Evolutionary conservation across 1,139 yeast genomes (phyloP).

Genomic region (Debaryomyces singareniensis): DNA sequence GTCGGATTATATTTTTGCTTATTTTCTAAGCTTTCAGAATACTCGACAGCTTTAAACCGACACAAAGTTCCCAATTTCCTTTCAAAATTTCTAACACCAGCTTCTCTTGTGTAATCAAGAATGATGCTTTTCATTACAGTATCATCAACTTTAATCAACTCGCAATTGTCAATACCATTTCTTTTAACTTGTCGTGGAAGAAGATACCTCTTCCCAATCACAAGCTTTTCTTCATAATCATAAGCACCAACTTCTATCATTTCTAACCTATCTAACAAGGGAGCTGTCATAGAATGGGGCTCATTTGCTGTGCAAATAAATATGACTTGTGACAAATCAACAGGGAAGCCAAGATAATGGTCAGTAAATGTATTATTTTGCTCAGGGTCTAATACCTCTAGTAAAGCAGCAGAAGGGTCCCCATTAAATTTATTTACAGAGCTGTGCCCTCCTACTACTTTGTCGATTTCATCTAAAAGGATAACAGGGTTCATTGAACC

Average conservation of each 20-base stretch:
- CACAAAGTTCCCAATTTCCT: conserved; percentile 68
- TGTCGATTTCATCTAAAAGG: conserved; percentile 83
- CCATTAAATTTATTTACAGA: conserved; percentile 57
- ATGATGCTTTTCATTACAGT: conserved; percentile 57
- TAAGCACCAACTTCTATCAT: conserved; percentile 77
- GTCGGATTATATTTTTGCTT: conserved; percentile 22
- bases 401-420: conserved; percentile 85
- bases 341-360: conserved; percentile 83
- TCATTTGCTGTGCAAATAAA: conserved; percentile 92
- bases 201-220: conserved; percentile 65
- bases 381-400: conserved; percentile 89
- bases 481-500: conserved; percentile 87
- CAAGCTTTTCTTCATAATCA: conserved; percentile 70
- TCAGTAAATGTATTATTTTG: conserved; percentile 77
- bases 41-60: conserved; percentile 78
- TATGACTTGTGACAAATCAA: conserved; percentile 76
- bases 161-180: conserved; percentile 55
- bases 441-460: conserved; percentile 57
- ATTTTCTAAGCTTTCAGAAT: conserved; percentile 34
- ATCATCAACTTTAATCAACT: conserved; percentile 33
- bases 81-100: conserved; percentile 82
- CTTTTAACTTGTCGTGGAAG: conserved; percentile 73
- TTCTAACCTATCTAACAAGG: conserved; percentile 83
- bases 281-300: conserved; percentile 66
- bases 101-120: conserved; percentile 72